Evolutionary conservation across 2,329 filamentous ascomycete species (phyloP), one percentile per base, ranked within the genome.

Genomic region (Colletotrichum spaethianum): DNA sequence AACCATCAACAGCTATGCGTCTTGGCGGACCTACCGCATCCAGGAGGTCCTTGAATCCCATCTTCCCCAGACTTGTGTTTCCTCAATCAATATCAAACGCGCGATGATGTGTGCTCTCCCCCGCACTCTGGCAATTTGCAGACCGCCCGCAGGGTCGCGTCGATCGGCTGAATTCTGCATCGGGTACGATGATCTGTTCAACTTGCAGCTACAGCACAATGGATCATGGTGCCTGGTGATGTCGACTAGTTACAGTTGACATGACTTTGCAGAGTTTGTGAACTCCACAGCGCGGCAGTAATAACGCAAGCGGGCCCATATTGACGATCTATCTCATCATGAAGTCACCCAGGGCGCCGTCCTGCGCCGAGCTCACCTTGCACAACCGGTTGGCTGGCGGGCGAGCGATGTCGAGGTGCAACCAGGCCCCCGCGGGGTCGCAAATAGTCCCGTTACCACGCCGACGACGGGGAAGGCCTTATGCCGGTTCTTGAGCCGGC

Each of bases 71-170:
- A 56, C 56, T 11, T 33, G n/a, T 12, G 23, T 26, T 28, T 40
- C 4, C 16, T 36, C 71, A 76, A 77, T 77, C 73, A 78, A 76
- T 75, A 75, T 76, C 75, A 76, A 75, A 78, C 73, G 52, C 44
- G 56, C 44, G 60, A 42, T 44, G 46, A 64, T 14, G 8, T 55
- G 12, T 53, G 52, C 55, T 20, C 28, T 70, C 72, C 75, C 73
- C 75, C 75, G 73, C 74, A 70, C 40, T 60, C 33, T 55, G 48
- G 60, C 55, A 60, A 55, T 20, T 53, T 53, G 48, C 64, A 73
- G 73, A 74, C 67, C 73, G 72, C 46, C 57, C 67, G 62, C 46
- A 59, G 61, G 33, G n/a, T 63, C 57, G 36, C 63, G 59, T 71
- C 57, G 75, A 77, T 75, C 74, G 76, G 73, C 73, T 68, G 68